These are phyloP conservation scores for Gastrodia elata DNA, from an alignment of 106 monocot genomes.

Conservation along the genomic window DNA sequence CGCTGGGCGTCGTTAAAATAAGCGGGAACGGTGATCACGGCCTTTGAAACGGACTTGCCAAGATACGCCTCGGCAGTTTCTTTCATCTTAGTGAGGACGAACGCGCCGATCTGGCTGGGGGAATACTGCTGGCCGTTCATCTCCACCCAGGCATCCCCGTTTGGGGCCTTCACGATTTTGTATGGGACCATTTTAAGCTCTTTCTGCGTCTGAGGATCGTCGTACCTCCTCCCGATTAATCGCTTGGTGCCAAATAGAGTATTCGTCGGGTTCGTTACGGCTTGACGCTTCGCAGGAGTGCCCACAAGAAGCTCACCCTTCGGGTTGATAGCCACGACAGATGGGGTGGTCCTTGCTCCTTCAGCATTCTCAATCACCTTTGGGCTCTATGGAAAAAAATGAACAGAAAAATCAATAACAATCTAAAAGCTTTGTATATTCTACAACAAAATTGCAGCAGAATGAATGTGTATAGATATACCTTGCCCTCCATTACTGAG, in stretches of 20 bases:
- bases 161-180: constrained; percentile 67
- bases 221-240: constrained; percentile 52
- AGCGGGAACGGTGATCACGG: constrained; percentile 61
- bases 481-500: constrained; percentile 86
- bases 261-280: constrained; percentile 62
- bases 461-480: constrained; percentile 1
- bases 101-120: constrained; percentile 61
- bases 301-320: constrained; percentile 53
- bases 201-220: constrained; percentile 54
- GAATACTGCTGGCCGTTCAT: constrained; percentile 81
- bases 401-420: background rate
- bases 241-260: constrained; percentile 60
- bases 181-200: constrained; percentile 68
- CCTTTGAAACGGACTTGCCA: constrained; percentile 69
- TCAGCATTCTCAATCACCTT: constrained; percentile 69
- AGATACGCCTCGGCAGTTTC: constrained; percentile 63
- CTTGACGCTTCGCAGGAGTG: constrained; percentile 56
- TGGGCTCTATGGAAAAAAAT: constrained; percentile 23
- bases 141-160: constrained; percentile 88
- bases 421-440: background rate
- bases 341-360: constrained; percentile 66
- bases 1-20: constrained; percentile 68
- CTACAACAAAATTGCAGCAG: background rate
- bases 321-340: constrained; percentile 50
- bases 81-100: constrained; percentile 45